These are phyloP conservation scores for Gamarada debralockiae DNA, from an alignment of 495 filamentous ascomycete species.

Conservation along the genomic window DNA sequence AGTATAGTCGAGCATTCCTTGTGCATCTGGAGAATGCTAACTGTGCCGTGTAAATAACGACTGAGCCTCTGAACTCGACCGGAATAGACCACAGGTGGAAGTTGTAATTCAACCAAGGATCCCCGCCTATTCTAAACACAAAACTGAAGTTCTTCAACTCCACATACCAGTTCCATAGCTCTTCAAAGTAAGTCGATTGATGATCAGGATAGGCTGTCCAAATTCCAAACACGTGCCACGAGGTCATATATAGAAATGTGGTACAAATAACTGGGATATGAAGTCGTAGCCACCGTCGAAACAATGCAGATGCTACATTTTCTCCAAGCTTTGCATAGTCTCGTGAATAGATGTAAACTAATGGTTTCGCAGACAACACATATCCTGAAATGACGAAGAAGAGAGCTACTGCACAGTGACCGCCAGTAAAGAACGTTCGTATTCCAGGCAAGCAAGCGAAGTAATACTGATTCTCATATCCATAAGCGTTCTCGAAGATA, in stretches of 20 bases:
- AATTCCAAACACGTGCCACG: constrained; percentile 45
- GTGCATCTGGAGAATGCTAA: constrained; percentile 49
- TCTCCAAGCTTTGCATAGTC: constrained; percentile 32
- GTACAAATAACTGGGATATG: constrained; percentile 58
- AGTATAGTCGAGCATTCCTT: constrained; percentile 38
- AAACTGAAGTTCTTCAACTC: constrained; percentile 60
- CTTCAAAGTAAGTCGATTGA: constrained; percentile 34
- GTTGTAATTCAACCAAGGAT: constrained; percentile 51
- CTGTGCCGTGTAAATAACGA: constrained; percentile 58
- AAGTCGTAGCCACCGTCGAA: constrained; percentile 58
- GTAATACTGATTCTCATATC: constrained; percentile 27
- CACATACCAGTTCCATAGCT: constrained; percentile 50
- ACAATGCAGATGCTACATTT: constrained; percentile 52
- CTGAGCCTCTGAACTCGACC: constrained; percentile 60
- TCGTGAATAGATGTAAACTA: constrained; percentile 49
- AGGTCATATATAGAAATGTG: constrained; percentile 47
- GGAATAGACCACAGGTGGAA: constrained; percentile 69
- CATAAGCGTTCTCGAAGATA: constrained; percentile 36
- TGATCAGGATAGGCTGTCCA: constrained; percentile 31
- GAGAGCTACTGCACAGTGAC: constrained; percentile 64
- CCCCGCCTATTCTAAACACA: constrained; percentile 42
- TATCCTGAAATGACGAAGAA: constrained; percentile 74
- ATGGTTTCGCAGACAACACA: constrained; percentile 58
- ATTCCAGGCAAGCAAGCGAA: constrained; percentile 58
- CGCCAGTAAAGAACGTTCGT: constrained; percentile 52